Percentiles rank a stretch among this genome's conserved stretches.
Evolutionary conservation across 257 asterid genomes (phyloP).

Genomic region (Nicotiana attenuata): DNA sequence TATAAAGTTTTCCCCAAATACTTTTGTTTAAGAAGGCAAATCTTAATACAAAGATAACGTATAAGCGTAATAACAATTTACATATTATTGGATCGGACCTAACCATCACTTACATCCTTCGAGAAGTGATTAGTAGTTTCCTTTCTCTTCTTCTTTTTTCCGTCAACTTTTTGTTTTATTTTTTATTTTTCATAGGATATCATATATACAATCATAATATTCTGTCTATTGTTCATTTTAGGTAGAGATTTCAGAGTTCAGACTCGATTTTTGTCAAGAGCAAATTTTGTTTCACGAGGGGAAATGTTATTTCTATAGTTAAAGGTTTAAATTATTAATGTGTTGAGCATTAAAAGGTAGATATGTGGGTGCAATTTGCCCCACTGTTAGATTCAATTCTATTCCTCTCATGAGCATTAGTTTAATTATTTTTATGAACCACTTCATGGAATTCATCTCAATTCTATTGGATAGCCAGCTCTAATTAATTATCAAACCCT

Average conservation of each 20-base stretch:
- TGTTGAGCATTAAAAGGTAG: not conserved
- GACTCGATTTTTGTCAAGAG: not conserved
- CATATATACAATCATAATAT: not conserved
- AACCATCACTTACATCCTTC: conserved; percentile 1
- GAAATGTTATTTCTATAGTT: not conserved
- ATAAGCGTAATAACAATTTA: not conserved
- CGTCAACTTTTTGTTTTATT: not conserved
- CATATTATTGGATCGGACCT: not conserved
- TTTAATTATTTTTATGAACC: not conserved
- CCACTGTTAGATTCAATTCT: not conserved
- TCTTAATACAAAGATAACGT: not conserved
- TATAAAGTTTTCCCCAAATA: not conserved
- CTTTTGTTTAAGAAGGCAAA: conserved; percentile 5
- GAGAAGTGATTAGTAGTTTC: not conserved
- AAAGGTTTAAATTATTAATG: not conserved
- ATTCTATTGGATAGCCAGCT: conserved; percentile 8
- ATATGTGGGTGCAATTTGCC: not conserved
- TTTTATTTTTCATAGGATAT: not conserved
- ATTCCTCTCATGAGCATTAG: not conserved
- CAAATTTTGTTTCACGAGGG: not conserved
- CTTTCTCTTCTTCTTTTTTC: not conserved
- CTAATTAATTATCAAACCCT: not conserved
- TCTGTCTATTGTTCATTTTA: not conserved
- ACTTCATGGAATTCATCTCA: not conserved
- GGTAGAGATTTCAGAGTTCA: not conserved